phyloP scores from a whole-genome alignment of 129 eudicot species.

The Flaveria bidentis region DNA sequence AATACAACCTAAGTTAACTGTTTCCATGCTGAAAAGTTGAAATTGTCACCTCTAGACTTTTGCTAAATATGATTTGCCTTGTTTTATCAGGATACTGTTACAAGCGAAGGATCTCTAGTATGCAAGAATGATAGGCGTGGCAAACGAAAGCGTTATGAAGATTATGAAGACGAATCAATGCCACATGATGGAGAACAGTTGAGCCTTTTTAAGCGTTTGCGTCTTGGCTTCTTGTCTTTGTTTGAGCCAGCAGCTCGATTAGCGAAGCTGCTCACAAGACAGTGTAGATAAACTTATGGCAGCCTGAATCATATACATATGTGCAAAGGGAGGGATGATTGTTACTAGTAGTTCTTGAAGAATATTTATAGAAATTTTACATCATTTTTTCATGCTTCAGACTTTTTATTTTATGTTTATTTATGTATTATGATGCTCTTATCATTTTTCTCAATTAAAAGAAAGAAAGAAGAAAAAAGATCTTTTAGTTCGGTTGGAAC shows the following conservation, averaged over 20 bases:
- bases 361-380: too few relatives aligned
- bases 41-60: not conserved
- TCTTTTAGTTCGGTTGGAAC: too few relatives aligned
- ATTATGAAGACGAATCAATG: slow-evolving; percentile 18
- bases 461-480: too few relatives aligned
- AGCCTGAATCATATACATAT: not conserved
- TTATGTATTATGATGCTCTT: too few relatives aligned
- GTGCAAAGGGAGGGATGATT: not conserved
- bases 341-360: not conserved
- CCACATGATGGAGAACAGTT: not conserved
- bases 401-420: too few relatives aligned
- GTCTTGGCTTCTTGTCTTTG: slow-evolving; percentile 21
- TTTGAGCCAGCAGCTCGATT: slow-evolving; percentile 23
- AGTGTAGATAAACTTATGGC: not conserved
- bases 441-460: too few relatives aligned
- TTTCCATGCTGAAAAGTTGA: not conserved
- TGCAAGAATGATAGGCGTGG: not conserved
- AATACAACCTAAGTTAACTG: not conserved
- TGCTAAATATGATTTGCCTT: not conserved
- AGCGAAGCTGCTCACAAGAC: slow-evolving; percentile 15
- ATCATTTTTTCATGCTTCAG: too few relatives aligned
- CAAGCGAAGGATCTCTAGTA: slow-evolving; percentile 14
- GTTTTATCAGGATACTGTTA: slow-evolving; percentile 22
- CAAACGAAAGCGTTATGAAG: slow-evolving; percentile 6
- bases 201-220: slow-evolving; percentile 22